Percentiles rank a stretch among this genome's conserved stretches.
phyloP scores from a whole-genome alignment of 768 basidiomycete genomes.

The Boletus edulis region DNA sequence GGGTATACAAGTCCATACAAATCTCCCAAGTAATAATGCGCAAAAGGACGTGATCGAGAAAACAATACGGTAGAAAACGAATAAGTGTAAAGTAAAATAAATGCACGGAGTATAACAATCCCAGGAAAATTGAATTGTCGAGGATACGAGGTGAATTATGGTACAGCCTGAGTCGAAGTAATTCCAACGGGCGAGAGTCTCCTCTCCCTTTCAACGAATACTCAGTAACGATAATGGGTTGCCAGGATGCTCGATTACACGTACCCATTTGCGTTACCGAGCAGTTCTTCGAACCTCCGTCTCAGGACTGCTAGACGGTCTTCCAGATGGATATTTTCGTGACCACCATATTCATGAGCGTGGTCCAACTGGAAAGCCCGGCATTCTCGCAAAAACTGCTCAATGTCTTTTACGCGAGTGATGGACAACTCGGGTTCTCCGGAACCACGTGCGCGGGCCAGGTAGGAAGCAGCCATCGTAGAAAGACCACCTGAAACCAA shows the following conservation, averaged over 20 bases:
- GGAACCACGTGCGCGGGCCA: slow-evolving; percentile 67
- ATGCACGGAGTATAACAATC: too few relatives aligned
- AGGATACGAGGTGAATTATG: too few relatives aligned
- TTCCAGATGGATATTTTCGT: slow-evolving; percentile 7
- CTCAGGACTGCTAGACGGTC: slow-evolving; percentile 10
- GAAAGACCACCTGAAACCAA: slow-evolving; percentile 51
- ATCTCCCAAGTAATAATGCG: too few relatives aligned
- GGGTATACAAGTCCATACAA: too few relatives aligned
- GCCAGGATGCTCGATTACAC: background rate
- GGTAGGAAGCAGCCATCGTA: slow-evolving; percentile 68
- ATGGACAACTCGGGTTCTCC: slow-evolving; percentile 68
- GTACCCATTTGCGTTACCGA: slow-evolving; percentile 27
- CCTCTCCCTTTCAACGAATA: slow-evolving; percentile 13
- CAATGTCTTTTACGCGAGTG: slow-evolving; percentile 55
- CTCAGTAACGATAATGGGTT: background rate
- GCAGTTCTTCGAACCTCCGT: slow-evolving; percentile 29
- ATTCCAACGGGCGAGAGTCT: slow-evolving; percentile 19
- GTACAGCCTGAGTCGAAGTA: background rate
- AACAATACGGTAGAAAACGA: too few relatives aligned
- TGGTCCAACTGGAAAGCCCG: slow-evolving; percentile 57
- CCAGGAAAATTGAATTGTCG: too few relatives aligned
- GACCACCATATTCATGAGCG: slow-evolving; percentile 35
- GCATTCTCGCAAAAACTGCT: slow-evolving; percentile 64
- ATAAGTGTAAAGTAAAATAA: too few relatives aligned
- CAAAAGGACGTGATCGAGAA: too few relatives aligned